Evolutionary conservation across 148 eudicot species (phyloP).

Genomic region (Vaccinium macrocarpon): DNA sequence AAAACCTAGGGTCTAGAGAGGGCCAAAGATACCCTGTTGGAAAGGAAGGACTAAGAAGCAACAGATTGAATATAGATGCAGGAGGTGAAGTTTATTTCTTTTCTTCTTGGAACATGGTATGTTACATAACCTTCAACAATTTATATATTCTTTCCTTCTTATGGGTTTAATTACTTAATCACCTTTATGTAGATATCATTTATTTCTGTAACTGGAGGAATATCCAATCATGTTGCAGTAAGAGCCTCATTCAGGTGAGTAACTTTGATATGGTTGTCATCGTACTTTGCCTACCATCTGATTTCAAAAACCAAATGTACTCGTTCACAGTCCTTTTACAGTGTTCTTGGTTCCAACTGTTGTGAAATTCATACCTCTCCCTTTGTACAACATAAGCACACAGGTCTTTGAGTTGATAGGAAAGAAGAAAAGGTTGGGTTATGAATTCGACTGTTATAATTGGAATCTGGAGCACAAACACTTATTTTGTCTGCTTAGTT

Average conservation of each 20-base stretch:
- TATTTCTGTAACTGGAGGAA: neutral
- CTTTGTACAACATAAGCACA: neutral
- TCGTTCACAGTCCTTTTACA: neutral
- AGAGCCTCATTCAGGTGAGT: neutral
- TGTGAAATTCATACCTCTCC: neutral
- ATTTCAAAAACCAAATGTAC: neutral
- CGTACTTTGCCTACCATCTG: neutral
- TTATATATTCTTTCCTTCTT: neutral
- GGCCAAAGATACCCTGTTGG: neutral
- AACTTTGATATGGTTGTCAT: neutral
- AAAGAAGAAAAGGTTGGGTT: neutral
- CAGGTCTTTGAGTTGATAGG: neutral
- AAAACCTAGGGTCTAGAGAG: neutral
- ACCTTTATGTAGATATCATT: neutral
- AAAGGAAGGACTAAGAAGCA: neutral
- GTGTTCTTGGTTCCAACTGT: neutral
- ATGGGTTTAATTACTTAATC: neutral
- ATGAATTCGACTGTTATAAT: neutral
- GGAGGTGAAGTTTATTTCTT: neutral
- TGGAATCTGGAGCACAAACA: neutral
- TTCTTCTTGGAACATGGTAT: neutral
- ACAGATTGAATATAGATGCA: neutral
- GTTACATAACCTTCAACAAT: neutral
- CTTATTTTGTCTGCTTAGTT: neutral
- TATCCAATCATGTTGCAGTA: neutral